These are phyloP conservation scores for Arthrinium puccinioides DNA, from an alignment of 2,329 filamentous ascomycete genomes.

Conservation along the genomic window DNA sequence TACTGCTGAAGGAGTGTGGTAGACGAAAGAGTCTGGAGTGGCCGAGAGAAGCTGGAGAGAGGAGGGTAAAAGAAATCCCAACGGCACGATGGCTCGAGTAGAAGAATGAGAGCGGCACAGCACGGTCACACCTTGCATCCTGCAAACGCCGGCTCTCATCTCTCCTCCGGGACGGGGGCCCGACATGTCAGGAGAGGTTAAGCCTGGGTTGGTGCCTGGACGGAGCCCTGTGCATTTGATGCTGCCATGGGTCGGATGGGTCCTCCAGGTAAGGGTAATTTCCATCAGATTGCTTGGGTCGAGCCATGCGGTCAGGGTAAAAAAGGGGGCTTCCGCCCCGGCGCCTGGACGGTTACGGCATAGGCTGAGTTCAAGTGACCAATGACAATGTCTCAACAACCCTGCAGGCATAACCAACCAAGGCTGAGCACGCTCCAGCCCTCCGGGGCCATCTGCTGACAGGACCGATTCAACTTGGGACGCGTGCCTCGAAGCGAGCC, in stretches of 20 bases:
- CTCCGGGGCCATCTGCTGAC: too few relatives aligned
- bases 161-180: too few relatives aligned
- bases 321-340: background rate
- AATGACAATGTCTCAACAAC: too few relatives aligned
- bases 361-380: too few relatives aligned
- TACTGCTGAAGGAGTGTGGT: conserved; percentile 9
- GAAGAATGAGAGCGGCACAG: conserved; percentile 6
- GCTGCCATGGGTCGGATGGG: background rate
- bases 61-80: background rate
- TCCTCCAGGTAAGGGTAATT: background rate
- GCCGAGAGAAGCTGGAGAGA: conserved; percentile 1
- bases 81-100: background rate
- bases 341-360: background rate
- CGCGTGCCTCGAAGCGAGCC: too few relatives aligned
- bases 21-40: conserved; percentile 5
- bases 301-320: background rate
- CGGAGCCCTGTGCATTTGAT: background rate
- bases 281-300: background rate
- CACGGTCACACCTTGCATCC: too few relatives aligned
- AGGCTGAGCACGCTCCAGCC: too few relatives aligned
- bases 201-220: too few relatives aligned
- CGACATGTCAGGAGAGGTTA: too few relatives aligned
- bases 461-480: too few relatives aligned
- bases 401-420: too few relatives aligned
- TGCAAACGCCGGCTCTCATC: too few relatives aligned